Evolutionary conservation across 176 grass and related monocot genomes (phyloP), one percentile per base, ranked within the genome.

Genomic region (Carex kokanica): DNA sequence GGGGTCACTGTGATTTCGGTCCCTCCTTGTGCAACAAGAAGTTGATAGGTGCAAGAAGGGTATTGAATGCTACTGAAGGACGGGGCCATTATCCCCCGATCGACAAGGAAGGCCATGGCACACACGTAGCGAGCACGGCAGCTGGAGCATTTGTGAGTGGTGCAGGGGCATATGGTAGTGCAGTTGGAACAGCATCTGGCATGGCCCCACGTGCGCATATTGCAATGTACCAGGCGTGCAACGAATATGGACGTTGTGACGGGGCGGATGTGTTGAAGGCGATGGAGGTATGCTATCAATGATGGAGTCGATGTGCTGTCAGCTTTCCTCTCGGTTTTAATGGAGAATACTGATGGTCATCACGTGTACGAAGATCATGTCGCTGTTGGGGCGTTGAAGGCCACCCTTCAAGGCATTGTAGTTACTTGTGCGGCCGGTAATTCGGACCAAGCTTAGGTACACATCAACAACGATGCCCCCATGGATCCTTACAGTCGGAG

Each of bases 231-330:
- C 53, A 85, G 64, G 52, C 59, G 1, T 84, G 87, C 64, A 0
- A 27, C 16, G 51, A 51, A 43, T 25, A 4, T 4, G 73, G 74
- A 7, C 58, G 23, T 40, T 87, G 74, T 2, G 45, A 58, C 6
- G 38, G 18, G 24, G 51, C 34, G 0, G 78, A 88, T 49, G 55
- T 83, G 68, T 38, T 88, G 47, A 80, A 83, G 60, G 75, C 82
- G 17, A 65, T 84, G 29, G 87, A 89, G n/a, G 2, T 64, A 78
- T 17, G 82, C 87, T 17, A 25, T 84, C 8, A 23, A 27, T 43
- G 93, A 95, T 16, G 93, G 93, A 16, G 93, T 95, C 2, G 90
- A 95, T 57, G 86, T 95, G 31, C 51, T 95, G 32, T 95, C 93
- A 3, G n/a, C 1, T 95, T 17, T 95, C n/a, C 90, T 31, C 20